These are phyloP conservation scores for Petunia secreta DNA, from an alignment of 257 asterid species.

Conservation along the genomic window DNA sequence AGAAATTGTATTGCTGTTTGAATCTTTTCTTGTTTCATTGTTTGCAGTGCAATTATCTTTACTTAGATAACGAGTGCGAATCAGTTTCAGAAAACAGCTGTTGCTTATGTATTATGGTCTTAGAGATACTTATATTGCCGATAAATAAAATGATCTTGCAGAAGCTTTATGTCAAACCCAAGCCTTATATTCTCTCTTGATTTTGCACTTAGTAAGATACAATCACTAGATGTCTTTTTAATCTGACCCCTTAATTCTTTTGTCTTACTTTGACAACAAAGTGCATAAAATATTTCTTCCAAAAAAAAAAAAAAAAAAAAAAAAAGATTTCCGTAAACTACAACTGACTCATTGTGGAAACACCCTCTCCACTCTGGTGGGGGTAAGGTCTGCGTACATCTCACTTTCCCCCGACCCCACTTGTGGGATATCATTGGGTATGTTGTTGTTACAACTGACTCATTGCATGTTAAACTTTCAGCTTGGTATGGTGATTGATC, in stretches of 20 bases:
- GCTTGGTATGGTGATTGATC: slow-evolving; percentile 97
- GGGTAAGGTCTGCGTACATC: no score
- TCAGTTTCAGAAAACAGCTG: background rate
- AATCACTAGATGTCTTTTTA: background rate
- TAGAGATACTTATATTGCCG: background rate
- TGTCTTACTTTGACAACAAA: background rate
- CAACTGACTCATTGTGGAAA: no score
- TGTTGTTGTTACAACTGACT: slow-evolving; percentile 3
- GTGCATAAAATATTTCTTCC: no score
- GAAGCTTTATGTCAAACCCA: background rate
- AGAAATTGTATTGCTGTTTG: slow-evolving; percentile 1
- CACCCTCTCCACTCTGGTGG: no score
- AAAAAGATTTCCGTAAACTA: no score
- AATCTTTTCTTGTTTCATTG: background rate
- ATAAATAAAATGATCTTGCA: background rate
- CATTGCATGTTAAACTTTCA: slow-evolving; percentile 42
- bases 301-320: no score
- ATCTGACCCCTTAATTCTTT: no score
- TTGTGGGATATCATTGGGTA: no score
- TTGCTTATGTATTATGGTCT: slow-evolving; percentile 11
- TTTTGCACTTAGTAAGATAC: background rate
- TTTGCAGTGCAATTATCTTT: background rate
- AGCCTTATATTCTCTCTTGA: background rate
- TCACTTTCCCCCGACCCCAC: no score
- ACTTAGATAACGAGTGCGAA: slow-evolving; percentile 8